Evolutionary conservation across 75 land plant genomes (phyloP).

Genomic region (Pseudotsuga menziesii): DNA sequence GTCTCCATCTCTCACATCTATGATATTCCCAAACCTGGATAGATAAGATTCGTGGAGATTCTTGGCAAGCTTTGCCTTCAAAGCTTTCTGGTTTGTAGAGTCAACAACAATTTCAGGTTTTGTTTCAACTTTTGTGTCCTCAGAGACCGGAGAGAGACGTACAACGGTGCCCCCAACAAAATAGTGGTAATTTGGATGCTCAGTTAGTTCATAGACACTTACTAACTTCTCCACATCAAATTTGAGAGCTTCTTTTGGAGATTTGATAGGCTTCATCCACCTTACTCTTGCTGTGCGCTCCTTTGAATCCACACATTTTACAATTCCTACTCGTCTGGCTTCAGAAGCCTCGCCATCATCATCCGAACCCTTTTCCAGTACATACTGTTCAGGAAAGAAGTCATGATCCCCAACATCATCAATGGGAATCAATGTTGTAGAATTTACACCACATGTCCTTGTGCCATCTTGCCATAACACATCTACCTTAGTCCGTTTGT

Average conservation of each 20-base stretch:
- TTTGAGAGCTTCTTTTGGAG: too few relatives aligned
- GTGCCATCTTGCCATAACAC: constrained; percentile 90
- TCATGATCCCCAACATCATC: too few relatives aligned
- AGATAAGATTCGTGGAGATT: too few relatives aligned
- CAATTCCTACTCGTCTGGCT: constrained; percentile 65
- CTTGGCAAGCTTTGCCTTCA: too few relatives aligned
- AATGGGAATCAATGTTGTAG: constrained; percentile 4
- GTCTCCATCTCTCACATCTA: too few relatives aligned
- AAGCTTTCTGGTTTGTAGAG: too few relatives aligned
- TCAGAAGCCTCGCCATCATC: constrained; percentile 44
- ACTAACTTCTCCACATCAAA: constrained; percentile 76
- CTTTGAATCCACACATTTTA: constrained; percentile 84
- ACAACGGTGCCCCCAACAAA: too few relatives aligned
- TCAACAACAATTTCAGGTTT: too few relatives aligned
- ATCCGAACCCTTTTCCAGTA: constrained; percentile 65
- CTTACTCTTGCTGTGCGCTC: constrained; percentile 78
- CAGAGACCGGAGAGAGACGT: too few relatives aligned
- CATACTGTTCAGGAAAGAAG: background rate
- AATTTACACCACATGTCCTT: constrained; percentile 30
- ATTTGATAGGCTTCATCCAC: constrained; percentile 66
- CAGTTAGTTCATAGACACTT: constrained; percentile 90
- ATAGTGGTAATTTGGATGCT: constrained; percentile 64
- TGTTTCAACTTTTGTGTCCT: too few relatives aligned
- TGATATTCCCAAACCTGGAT: too few relatives aligned
- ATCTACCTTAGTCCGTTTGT: constrained; percentile 74